phyloP scores from a whole-genome alignment of 441 rosid species.

The Eruca vesicaria region DNA sequence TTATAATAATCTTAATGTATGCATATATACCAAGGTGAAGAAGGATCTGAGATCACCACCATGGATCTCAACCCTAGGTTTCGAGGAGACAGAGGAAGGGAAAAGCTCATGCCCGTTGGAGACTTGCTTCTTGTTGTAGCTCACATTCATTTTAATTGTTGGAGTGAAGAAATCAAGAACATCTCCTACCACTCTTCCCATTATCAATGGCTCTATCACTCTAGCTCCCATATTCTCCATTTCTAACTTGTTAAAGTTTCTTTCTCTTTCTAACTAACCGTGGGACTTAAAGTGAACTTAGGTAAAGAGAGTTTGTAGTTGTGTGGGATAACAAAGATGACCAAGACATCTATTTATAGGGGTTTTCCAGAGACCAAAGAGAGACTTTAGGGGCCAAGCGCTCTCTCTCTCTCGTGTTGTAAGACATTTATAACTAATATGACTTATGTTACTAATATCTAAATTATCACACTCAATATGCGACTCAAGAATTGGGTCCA shows the following conservation, averaged over 20 bases:
- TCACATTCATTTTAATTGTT: constrained; percentile 47
- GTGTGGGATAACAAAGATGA: constrained; percentile 24
- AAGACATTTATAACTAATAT: background rate
- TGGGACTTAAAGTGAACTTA: background rate
- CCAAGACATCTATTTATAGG: constrained; percentile 30
- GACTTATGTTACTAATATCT: background rate
- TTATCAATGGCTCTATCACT: constrained; percentile 50
- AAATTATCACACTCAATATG: background rate
- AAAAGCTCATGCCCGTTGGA: constrained; percentile 59
- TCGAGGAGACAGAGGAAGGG: constrained; percentile 54
- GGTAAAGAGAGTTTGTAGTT: constrained; percentile 13
- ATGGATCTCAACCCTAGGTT: constrained; percentile 67
- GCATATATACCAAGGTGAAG: constrained; percentile 62
- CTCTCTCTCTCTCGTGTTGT: background rate
- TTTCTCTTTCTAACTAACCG: background rate
- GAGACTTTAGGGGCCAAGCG: background rate
- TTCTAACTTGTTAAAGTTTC: background rate
- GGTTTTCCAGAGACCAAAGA: background rate
- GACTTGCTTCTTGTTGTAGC: constrained; percentile 53
- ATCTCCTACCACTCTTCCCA: constrained; percentile 80
- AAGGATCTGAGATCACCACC: constrained; percentile 74
- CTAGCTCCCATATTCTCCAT: constrained; percentile 32
- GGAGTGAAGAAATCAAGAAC: constrained; percentile 66
- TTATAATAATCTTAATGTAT: background rate
- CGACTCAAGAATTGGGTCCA: background rate